Evolutionary conservation across 2,329 filamentous ascomycete species (phyloP), one percentile per base, ranked within the genome.

Genomic region (Mariannaea sp.): DNA sequence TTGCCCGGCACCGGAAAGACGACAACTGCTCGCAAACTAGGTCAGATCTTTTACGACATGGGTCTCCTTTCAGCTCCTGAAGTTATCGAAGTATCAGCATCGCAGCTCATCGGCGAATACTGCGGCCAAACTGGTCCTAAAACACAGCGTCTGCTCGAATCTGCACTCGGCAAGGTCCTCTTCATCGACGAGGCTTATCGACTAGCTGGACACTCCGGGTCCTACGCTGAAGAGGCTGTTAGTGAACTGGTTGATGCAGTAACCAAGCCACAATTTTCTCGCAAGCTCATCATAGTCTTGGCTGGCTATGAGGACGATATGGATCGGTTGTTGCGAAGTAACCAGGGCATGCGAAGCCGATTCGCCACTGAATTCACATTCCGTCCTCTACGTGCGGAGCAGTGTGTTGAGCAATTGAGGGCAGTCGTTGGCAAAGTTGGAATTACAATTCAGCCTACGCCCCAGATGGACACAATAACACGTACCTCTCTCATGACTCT

Each of bases 171-270:
- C 0, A 85, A 82, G 44, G 84, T 90, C 0, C 77, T 91, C 0
- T 86, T 90, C 61, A 80, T 90, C 17, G 87, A 90, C 55, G 86
- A 90, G 66, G 87, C 86, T 0, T 89, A 89, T 58, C 79, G 86
- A 1, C 78, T 90, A 2, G 61, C 60, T 10, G 62, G 59, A 4
- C 76, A 72, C 0, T 79, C 82, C 2, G 83, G 82, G 0, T 64
- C 67, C 0, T 89, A 82, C 56, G 83, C 80, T 0, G 78, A 80
- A 46, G 79, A 82, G 60, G 79, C 79, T 3, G 73, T 80, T 27
- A 77, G 79, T 43, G 80, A 82, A 64, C 66, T 82, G 1, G 76
- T 81, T 6, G 76, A 80, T 57, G 76, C 73, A 2, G 65, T 77
- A 2, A 80, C 77, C 5, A 80, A 88, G 56, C 78, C 80, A 0